Evolutionary conservation across 768 basidiomycete species (phyloP).

Genomic region (Rhodotorula paludigena): DNA sequence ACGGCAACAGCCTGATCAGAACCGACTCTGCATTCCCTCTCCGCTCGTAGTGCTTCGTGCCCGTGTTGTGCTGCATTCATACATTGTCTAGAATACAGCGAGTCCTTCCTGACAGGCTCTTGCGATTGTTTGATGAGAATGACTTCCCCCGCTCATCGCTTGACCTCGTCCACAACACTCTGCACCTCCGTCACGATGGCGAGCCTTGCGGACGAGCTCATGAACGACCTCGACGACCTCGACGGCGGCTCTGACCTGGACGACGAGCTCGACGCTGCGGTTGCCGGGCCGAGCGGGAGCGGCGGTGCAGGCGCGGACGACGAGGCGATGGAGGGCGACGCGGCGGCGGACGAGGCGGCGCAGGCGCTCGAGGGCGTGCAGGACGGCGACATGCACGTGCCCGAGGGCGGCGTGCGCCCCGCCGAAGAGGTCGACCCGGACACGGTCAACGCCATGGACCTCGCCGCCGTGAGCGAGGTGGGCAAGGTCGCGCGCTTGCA

Average conservation of each 20-base stretch:
- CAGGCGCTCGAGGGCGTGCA: constrained; percentile 51
- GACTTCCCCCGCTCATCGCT: background rate
- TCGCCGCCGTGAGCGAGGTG: constrained; percentile 78
- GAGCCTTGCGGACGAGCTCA: constrained; percentile 77
- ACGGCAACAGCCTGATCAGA: background rate
- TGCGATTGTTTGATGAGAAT: background rate
- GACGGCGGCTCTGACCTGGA: constrained; percentile 48
- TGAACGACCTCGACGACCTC: constrained; percentile 77
- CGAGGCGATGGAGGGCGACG: constrained; percentile 51
- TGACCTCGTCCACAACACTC: background rate
- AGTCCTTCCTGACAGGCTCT: background rate
- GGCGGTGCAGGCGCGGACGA: background rate
- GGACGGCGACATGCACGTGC: constrained; percentile 49
- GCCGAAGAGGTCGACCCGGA: constrained; percentile 94
- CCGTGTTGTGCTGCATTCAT: background rate
- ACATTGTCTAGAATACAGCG: no score
- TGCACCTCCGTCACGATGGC: background rate
- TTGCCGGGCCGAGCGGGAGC: constrained; percentile 46
- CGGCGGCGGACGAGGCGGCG: no score
- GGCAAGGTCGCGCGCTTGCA: constrained; percentile 80
- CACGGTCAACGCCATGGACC: constrained; percentile 90
- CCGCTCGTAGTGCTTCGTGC: background rate
- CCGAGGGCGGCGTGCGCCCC: constrained; percentile 72
- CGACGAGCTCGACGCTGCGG: constrained; percentile 50
- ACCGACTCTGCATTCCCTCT: background rate